Percentiles rank a stretch among this genome's conserved stretches.
These are phyloP conservation scores for Colletotrichum sp. DNA, from an alignment of 2,329 filamentous ascomycete genomes.

Conservation along the genomic window DNA sequence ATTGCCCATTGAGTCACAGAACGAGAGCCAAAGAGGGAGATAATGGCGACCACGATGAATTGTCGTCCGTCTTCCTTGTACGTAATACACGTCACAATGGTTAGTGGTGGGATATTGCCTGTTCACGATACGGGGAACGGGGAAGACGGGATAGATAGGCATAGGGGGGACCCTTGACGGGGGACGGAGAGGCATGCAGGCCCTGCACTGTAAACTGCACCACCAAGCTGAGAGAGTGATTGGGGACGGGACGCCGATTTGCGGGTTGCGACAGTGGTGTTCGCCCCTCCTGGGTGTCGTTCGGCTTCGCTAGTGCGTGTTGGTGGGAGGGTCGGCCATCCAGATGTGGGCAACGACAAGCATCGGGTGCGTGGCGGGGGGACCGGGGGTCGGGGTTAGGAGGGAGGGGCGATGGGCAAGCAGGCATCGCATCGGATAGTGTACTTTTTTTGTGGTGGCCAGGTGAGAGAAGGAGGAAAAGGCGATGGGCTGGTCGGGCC, in stretches of 20 bases:
- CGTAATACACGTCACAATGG: slow-evolving; percentile 2
- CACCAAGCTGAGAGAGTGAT: neutral
- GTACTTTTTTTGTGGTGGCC: neutral
- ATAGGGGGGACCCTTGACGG: neutral
- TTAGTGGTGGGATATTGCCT: slow-evolving; percentile 9
- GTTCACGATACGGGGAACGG: neutral
- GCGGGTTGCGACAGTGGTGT: neutral
- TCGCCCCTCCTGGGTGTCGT: neutral
- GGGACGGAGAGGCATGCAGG: neutral
- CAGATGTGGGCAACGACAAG: neutral
- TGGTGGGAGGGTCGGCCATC: neutral
- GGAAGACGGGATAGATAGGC: neutral
- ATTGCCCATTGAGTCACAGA: neutral
- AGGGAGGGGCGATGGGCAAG: neutral
- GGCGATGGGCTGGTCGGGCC: neutral
- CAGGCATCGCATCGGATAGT: neutral
- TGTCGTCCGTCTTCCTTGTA: slow-evolving; percentile 9
- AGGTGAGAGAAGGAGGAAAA: neutral
- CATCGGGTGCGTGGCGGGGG: neutral
- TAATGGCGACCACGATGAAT: neutral
- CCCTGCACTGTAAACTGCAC: neutral
- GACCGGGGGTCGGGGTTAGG: neutral
- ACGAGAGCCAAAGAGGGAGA: neutral
- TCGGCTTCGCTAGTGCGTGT: neutral
- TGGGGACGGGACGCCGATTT: neutral